These are phyloP conservation scores for Xylaria multiplex DNA, from an alignment of 2,329 filamentous ascomycete species.

Conservation along the genomic window DNA sequence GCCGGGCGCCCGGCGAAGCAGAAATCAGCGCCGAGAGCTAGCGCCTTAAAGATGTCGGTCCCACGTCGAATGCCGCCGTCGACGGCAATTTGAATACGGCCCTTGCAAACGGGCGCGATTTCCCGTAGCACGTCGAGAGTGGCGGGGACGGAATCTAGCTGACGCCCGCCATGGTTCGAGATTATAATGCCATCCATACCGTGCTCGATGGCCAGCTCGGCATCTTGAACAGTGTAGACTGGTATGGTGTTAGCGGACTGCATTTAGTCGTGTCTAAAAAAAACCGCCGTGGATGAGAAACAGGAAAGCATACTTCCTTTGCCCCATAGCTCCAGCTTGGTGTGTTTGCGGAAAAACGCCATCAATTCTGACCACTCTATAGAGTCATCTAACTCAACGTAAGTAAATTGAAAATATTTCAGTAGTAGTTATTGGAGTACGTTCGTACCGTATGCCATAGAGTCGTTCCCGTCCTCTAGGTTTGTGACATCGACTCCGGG, in stretches of 20 bases:
- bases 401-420: neutral
- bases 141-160: slow-evolving; percentile 57
- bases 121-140: slow-evolving; percentile 56
- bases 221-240: slow-evolving; percentile 52
- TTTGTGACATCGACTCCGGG: slow-evolving; percentile 26
- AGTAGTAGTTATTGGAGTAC: too few relatives aligned
- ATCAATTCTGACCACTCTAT: slow-evolving; percentile 62
- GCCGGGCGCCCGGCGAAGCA: slow-evolving; percentile 20
- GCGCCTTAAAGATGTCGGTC: slow-evolving; percentile 31
- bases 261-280: neutral
- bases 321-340: slow-evolving; percentile 60
- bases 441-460: neutral
- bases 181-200: slow-evolving; percentile 51
- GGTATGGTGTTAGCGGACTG: slow-evolving; percentile 29
- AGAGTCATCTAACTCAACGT: slow-evolving; percentile 48
- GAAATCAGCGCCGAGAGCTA: slow-evolving; percentile 29
- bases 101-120: slow-evolving; percentile 59
- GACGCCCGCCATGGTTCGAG: slow-evolving; percentile 60
- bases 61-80: slow-evolving; percentile 9
- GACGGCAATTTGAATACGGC: slow-evolving; percentile 56
- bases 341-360: slow-evolving; percentile 58
- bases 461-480: neutral
- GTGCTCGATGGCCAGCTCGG: slow-evolving; percentile 51
- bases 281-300: neutral
- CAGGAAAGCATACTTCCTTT: slow-evolving; percentile 49